Evolutionary conservation across 352 stramenopile species (phyloP).

Genomic region (Salisapilia sapeloensis): DNA sequence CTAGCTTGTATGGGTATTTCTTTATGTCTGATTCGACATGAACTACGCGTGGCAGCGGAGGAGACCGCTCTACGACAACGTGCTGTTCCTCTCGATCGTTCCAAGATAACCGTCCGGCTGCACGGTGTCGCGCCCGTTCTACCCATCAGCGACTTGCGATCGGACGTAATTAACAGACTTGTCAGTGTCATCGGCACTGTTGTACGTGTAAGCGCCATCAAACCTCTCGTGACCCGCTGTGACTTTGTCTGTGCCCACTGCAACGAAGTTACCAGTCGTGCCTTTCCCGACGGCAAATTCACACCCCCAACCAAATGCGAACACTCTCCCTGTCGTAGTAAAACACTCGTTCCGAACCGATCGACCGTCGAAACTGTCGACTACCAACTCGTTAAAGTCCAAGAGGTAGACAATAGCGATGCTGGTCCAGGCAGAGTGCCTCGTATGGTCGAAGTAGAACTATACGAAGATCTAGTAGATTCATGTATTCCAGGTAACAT

Average conservation of each 20-base stretch:
- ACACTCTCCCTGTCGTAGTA: conserved; percentile 33
- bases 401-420: conserved; percentile 86
- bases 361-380: conserved; percentile 80
- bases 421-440: conserved; percentile 76
- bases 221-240: conserved; percentile 69
- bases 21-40: conserved; percentile 39
- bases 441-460: conserved; percentile 78
- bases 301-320: conserved; percentile 40
- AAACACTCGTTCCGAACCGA: conserved; percentile 61
- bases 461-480: conserved; percentile 89
- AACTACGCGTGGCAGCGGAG: conserved; percentile 32
- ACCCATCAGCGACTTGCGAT: conserved; percentile 51
- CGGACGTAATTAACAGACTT: conserved; percentile 62
- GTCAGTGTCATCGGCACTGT: conserved; percentile 56
- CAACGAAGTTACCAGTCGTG: conserved; percentile 36
- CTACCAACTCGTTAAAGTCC: conserved; percentile 56
- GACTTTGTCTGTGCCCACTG: conserved; percentile 80
- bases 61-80: conserved; percentile 19
- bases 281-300: conserved; percentile 75
- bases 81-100: conserved; percentile 19
- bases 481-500: conserved; percentile 91
- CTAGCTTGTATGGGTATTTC: conserved; percentile 45
- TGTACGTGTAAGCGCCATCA: conserved; percentile 71
- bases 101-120: conserved; percentile 41
- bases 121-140: conserved; percentile 47